Evolutionary conservation across 768 basidiomycete species (phyloP), one percentile per base, ranked within the genome.

Genomic region (Phylloporus rhodoxanthus): DNA sequence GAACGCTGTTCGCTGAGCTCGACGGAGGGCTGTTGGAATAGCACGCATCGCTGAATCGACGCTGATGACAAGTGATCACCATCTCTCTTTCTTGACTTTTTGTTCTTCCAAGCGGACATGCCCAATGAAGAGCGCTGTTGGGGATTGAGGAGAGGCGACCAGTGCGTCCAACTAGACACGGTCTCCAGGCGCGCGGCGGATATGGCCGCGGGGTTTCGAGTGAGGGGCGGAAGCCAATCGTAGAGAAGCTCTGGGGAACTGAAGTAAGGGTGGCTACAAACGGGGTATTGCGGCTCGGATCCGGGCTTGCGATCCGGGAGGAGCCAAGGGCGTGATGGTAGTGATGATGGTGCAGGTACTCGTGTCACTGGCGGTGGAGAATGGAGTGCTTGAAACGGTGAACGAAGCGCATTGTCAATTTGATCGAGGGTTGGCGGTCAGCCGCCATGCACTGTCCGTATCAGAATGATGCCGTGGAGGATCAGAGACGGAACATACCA

Each of bases 371-470:
- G 51, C 6, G 49, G 36, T n/a, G 58, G 54, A 8, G 45, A 37
- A 19, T 46, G 56, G 20, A 23, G 43, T 0, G 21, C 17, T 44
- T 45, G 56, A 25, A 49, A 48, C 5, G 51, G 13, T 13, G 45
- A 56, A 5, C 50, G 50, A 57, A 81, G 69, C 48, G 80, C 75
- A 69, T 81, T 75, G 37, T 74, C 71, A 50, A 84, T 68, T 48
- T 68, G 66, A 58, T 70, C 66, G 45, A 84, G 34, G 34, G 34
- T n/a, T n/a, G n/a, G 34, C 34, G 8, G 19, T 20, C 72, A 66
- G 53, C 86, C 87, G 43, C 85, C 85, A 58, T 82, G 85, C 50
- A 88, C 87, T 88, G 68, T 40, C 57, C 45, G 50, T 33, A 42
- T 48, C 32, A 10, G 34, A 46, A 53, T 66, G 50, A 68, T 51